Conservation (phyloP, 208 protist genomes). For the Leishmania martiniquensis region DNA sequence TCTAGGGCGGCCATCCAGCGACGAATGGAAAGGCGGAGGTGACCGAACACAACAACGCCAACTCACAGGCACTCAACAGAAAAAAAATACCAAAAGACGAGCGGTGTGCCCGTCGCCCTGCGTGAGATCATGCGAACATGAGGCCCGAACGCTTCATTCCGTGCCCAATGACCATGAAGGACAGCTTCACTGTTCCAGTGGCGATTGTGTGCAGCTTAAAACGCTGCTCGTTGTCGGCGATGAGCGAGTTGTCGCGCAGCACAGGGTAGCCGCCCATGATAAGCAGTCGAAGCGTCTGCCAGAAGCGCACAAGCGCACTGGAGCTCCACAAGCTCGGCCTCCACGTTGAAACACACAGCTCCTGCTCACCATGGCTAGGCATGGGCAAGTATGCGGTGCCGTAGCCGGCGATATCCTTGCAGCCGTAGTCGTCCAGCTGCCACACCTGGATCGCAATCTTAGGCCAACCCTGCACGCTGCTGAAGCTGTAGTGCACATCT, state of each 20-base stretch:
- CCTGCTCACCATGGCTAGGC: constrained; percentile 45
- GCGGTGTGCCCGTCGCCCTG: neutral
- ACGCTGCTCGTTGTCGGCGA: constrained; percentile 80
- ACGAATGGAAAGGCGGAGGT: neutral
- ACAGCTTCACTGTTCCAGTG: constrained; percentile 71
- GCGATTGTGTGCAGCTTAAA: constrained; percentile 85
- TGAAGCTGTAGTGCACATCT: constrained; percentile 83
- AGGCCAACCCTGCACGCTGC: constrained; percentile 85
- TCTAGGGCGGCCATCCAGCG: neutral
- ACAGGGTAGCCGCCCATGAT: constrained; percentile 86
- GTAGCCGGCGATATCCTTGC: constrained; percentile 89
- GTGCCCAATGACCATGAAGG: constrained; percentile 70
- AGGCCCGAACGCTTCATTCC: constrained; percentile 64
- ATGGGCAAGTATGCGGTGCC: constrained; percentile 84
- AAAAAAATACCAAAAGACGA: constrained; percentile 4
- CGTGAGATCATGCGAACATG: constrained; percentile 24
- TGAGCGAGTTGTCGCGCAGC: constrained; percentile 83
- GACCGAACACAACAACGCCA: neutral
- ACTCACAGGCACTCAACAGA: neutral
- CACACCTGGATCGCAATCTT: constrained; percentile 91
- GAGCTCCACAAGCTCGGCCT: constrained; percentile 78
- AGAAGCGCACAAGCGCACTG: constrained; percentile 64
- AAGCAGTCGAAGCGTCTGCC: constrained; percentile 52
- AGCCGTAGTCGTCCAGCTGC: constrained; percentile 83
- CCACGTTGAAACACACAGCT: constrained; percentile 79